phyloP scores from a whole-genome alignment of 305 asterid genomes.

The Plantago lanceolata region DNA sequence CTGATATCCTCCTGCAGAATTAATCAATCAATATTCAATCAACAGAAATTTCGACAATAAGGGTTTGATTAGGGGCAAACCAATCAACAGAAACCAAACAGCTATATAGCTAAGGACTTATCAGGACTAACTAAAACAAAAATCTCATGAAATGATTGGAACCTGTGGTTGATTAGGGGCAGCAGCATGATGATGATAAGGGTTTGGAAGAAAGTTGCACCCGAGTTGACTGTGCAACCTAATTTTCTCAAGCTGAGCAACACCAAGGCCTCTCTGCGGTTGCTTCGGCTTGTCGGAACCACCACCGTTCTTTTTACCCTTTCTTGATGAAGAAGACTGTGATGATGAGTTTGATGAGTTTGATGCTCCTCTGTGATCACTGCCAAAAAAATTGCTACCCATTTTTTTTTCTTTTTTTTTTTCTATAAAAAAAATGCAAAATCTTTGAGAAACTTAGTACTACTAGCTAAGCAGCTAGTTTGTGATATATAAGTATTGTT shows the following conservation, averaged over 20 bases:
- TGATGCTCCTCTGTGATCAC: conserved; percentile 24
- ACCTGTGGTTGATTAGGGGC: conserved; percentile 48
- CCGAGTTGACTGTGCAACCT: conserved; percentile 82
- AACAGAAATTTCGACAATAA: conserved; percentile 11
- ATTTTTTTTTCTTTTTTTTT: conserved; percentile 21
- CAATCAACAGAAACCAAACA: no score
- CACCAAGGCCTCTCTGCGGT: conserved; percentile 91
- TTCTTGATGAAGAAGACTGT: conserved; percentile 47
- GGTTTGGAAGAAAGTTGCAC: conserved; percentile 36
- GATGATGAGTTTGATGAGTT: conserved; percentile 25
- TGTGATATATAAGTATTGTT: not conserved
- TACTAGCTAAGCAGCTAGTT: not conserved
- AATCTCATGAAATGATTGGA: not conserved
- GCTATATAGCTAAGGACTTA: no score
- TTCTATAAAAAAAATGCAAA: no score
- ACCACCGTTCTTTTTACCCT: conserved; percentile 45
- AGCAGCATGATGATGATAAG: conserved; percentile 31
- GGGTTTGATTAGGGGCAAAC: not conserved
- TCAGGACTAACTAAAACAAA: not conserved
- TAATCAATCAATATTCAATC: not conserved
- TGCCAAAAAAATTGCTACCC: conserved; percentile 73
- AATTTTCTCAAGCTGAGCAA: conserved; percentile 91
- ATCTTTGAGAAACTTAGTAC: no score
- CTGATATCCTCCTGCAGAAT: conserved; percentile 64
- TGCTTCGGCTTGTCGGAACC: conserved; percentile 69